Percentiles rank a stretch among this genome's conserved stretches.
Evolutionary conservation across 2,329 filamentous ascomycete species (phyloP).

Genomic region (Trichoderma sp.): DNA sequence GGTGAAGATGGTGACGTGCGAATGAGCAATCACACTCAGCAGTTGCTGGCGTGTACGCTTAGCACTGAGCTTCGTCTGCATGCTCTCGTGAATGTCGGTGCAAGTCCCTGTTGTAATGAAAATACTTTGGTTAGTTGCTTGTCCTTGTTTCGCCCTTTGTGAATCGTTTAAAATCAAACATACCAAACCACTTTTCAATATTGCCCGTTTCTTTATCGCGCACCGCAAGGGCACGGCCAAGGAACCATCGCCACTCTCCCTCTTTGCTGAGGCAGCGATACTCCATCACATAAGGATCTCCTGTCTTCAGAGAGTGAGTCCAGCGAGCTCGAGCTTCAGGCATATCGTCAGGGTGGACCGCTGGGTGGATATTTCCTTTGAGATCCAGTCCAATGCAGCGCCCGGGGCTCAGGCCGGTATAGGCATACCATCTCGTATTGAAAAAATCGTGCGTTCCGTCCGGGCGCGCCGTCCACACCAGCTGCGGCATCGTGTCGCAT

Average conservation of each 20-base stretch:
- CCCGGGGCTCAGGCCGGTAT: constrained; percentile 67
- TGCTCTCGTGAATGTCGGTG: constrained; percentile 76
- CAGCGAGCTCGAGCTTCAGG: constrained; percentile 56
- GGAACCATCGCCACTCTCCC: constrained; percentile 77
- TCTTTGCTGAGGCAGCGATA: constrained; percentile 68
- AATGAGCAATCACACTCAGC: constrained; percentile 71
- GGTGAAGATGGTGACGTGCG: constrained; percentile 74
- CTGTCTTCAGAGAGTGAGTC: constrained; percentile 64
- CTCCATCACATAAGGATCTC: constrained; percentile 68
- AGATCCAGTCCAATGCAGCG: constrained; percentile 65
- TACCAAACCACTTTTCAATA: constrained; percentile 78
- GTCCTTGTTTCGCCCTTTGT: too few relatives aligned
- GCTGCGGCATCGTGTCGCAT: constrained; percentile 70
- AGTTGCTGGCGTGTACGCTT: constrained; percentile 70
- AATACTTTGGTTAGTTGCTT: neutral
- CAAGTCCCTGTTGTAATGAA: constrained; percentile 55
- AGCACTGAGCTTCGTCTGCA: constrained; percentile 67
- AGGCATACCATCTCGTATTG: constrained; percentile 77
- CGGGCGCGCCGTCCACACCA: constrained; percentile 72
- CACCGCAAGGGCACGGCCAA: constrained; percentile 70
- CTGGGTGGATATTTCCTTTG: constrained; percentile 65
- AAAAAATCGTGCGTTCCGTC: constrained; percentile 72
- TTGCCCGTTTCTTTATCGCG: constrained; percentile 64
- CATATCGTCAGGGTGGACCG: constrained; percentile 73
- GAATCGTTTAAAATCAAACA: constrained; percentile 25